Evolutionary conservation across 2,329 filamentous ascomycete genomes (phyloP).

Genomic region (Fusarium virguliforme): DNA sequence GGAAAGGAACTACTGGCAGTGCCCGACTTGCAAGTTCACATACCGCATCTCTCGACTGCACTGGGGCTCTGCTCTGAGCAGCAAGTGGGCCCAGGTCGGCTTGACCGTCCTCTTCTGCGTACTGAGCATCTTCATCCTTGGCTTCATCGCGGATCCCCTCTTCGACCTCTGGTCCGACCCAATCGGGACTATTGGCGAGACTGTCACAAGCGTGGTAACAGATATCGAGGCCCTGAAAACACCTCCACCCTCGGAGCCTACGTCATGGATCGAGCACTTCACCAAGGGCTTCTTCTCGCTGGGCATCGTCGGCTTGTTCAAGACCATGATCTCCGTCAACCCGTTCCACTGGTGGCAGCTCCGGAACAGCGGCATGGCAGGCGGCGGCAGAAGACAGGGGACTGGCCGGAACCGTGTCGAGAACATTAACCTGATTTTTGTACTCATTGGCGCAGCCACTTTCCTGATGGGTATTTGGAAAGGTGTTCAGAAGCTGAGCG

Average conservation of each 20-base stretch:
- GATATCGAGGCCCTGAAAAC: slow-evolving; percentile 58
- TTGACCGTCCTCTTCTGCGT: slow-evolving; percentile 83
- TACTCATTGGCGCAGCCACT: slow-evolving; percentile 84
- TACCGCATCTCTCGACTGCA: slow-evolving; percentile 85
- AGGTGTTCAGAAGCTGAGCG: slow-evolving; percentile 81
- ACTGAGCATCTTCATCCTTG: slow-evolving; percentile 82
- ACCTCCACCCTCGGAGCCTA: slow-evolving; percentile 65
- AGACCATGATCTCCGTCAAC: slow-evolving; percentile 81
- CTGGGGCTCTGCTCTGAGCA: slow-evolving; percentile 80
- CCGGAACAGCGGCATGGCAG: slow-evolving; percentile 72
- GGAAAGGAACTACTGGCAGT: slow-evolving; percentile 85
- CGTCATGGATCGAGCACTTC: slow-evolving; percentile 86
- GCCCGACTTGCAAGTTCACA: slow-evolving; percentile 87
- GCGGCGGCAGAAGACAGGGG: slow-evolving; percentile 68
- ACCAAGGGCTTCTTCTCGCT: slow-evolving; percentile 91
- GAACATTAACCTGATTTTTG: slow-evolving; percentile 83
- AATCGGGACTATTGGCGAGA: slow-evolving; percentile 71
- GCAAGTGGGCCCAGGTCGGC: slow-evolving; percentile 75
- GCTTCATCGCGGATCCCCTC: slow-evolving; percentile 93
- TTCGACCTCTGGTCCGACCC: slow-evolving; percentile 91
- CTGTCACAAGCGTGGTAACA: slow-evolving; percentile 64
- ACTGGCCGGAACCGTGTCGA: slow-evolving; percentile 85
- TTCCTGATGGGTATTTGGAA: slow-evolving; percentile 91
- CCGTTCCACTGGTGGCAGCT: slow-evolving; percentile 86
- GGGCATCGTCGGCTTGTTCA: slow-evolving; percentile 87